Conservation (phyloP, 768 basidiomycete genomes). For the Hydnum rufescens region DNA sequence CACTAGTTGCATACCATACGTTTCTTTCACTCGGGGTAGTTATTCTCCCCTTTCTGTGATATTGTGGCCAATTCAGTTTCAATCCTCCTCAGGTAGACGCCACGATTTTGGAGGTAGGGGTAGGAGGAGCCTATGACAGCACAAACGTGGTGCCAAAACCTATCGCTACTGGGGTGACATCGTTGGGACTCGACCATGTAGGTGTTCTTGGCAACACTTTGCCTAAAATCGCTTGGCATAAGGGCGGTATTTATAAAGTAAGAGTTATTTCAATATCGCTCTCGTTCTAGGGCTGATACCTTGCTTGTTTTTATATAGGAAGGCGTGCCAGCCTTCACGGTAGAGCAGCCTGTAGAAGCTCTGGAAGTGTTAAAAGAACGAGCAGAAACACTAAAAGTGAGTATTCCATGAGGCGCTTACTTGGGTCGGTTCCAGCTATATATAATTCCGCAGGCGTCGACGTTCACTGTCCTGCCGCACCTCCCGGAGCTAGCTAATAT, state of each 20-base stretch:
- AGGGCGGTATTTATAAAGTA: slow-evolving; percentile 92
- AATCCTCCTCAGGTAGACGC: slow-evolving; percentile 39
- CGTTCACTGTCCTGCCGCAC: slow-evolving; percentile 41
- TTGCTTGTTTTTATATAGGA: slow-evolving; percentile 22
- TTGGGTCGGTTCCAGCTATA: background rate
- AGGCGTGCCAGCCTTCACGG: slow-evolving; percentile 70
- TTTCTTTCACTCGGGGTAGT: slow-evolving; percentile 53
- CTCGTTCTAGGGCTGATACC: background rate
- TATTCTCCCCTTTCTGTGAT: background rate
- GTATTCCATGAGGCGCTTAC: slow-evolving; percentile 6
- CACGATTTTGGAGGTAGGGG: slow-evolving; percentile 88
- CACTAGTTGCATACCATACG: slow-evolving; percentile 77
- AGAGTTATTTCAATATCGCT: slow-evolving; percentile 9
- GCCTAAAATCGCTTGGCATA: slow-evolving; percentile 80
- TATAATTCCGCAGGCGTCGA: slow-evolving; percentile 32
- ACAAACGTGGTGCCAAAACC: slow-evolving; percentile 91
- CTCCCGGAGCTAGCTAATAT: slow-evolving; percentile 30
- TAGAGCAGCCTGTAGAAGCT: slow-evolving; percentile 52
- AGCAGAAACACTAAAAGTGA: slow-evolving; percentile 47
- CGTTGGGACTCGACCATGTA: slow-evolving; percentile 85
- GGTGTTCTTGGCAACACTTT: slow-evolving; percentile 74
- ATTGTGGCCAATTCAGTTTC: background rate
- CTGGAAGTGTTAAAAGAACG: slow-evolving; percentile 44
- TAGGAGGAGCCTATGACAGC: slow-evolving; percentile 85
- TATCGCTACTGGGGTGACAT: slow-evolving; percentile 73